Evolutionary conservation across 2,329 filamentous ascomycete species (phyloP), one percentile per base, ranked within the genome.

Genomic region (Stagonosporopsis rhizophila): DNA sequence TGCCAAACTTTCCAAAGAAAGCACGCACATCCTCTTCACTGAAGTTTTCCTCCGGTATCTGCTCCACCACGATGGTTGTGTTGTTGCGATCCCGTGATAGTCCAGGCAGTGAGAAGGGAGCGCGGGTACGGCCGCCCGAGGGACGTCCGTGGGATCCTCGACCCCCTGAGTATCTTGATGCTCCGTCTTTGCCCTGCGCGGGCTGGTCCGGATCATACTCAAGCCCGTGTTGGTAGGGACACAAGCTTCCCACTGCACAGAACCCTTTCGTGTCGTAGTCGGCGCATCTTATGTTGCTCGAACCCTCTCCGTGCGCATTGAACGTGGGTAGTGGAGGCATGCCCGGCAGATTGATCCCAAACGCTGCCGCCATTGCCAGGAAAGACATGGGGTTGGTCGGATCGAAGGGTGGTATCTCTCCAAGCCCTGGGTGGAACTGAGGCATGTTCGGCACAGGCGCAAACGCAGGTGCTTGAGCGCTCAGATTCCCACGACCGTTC

Each of bases 1-100:
- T 80, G 19, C 91, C 91, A 72, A 92, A 94, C 61, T 89, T 82
- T 0, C 82, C 79, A 67, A 95, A 95, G 76, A 91, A 94, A 1
- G 75, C 77, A 11, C 84, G 84, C 12, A 95, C 83, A 11, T 82
- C 76, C 0, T 86, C 81, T 65, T 92, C 89, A 39, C 78, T 81
- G 52, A 90, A 88, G 52, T 86, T 82, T 19, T 90, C 88, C 58
- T 88, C 84, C 0, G 91, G 91, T 6, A 95, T 94, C 53, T 88
- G 87, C 69, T 93, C 89, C 2, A 95, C 83, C 2, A 93, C 89
- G 19, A 95, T 83, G 0, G 86, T 86, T 7, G 85, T 88, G 64
- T 87, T 88, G 0, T 81, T 82, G 51, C 77, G 81, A 70, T 92
- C 89, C 45, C 80, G 74, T 23, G 86, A 83, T 0, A 87, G 85